These are phyloP conservation scores for Protomyces gravidus DNA, from an alignment of 1,139 yeast genomes.

Conservation along the genomic window DNA sequence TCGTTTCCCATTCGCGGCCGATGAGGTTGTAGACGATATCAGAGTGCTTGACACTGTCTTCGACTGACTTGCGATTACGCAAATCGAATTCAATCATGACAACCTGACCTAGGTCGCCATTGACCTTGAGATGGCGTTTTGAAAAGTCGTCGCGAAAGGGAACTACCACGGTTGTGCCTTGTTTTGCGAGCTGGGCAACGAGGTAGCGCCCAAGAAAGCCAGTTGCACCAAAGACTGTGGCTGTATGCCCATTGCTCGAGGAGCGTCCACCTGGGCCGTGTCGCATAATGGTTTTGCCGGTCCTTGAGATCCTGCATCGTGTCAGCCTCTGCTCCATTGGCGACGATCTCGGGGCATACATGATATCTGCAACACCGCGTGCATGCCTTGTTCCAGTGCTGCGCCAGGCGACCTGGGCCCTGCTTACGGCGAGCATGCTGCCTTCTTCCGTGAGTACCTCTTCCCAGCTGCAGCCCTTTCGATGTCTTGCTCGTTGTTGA, in stretches of 20 bases:
- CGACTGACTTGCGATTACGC: slow-evolving; percentile 69
- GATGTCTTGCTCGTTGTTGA: background rate
- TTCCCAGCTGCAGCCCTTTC: background rate
- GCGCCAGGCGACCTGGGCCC: background rate
- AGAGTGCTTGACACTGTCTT: slow-evolving; percentile 73
- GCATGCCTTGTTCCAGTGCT: slow-evolving; percentile 17
- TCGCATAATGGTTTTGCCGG: slow-evolving; percentile 67
- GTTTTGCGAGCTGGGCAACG: slow-evolving; percentile 55
- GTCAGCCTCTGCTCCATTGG: background rate
- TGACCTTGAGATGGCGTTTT: slow-evolving; percentile 72
- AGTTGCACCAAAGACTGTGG: slow-evolving; percentile 79
- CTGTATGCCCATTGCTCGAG: slow-evolving; percentile 86
- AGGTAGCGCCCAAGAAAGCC: slow-evolving; percentile 77
- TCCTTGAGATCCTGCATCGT: slow-evolving; percentile 70
- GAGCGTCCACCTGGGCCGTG: slow-evolving; percentile 75
- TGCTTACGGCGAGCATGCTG: background rate
- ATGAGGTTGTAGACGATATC: slow-evolving; percentile 78
- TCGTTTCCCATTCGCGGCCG: slow-evolving; percentile 74
- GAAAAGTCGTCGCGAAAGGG: slow-evolving; percentile 80
- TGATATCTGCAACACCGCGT: slow-evolving; percentile 19
- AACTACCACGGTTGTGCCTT: slow-evolving; percentile 71
- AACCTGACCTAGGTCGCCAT: slow-evolving; percentile 85
- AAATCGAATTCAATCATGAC: slow-evolving; percentile 65
- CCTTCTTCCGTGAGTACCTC: background rate
- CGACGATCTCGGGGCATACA: slow-evolving; percentile 8